A percentile compares a stretch with the other conserved stretches of the same genome.
phyloP scores from a whole-genome alignment of 345 rosid genomes.

The Euphorbia peplus region DNA sequence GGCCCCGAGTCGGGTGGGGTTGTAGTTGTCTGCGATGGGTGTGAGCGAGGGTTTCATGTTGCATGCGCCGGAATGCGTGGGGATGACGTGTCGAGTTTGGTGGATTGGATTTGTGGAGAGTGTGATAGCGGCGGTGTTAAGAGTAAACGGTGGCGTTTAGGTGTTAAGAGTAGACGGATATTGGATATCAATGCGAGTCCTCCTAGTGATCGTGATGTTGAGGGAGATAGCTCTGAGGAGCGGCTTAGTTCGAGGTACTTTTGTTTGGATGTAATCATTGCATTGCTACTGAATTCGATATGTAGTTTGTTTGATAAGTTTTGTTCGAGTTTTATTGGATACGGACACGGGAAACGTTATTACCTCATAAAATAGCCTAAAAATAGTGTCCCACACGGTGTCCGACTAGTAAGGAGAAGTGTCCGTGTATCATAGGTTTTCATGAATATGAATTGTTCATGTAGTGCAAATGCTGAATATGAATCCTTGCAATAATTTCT shows the following conservation, averaged over 20 bases:
- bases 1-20: constrained; percentile 29
- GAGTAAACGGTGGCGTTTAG: constrained; percentile 83
- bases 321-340: neutral
- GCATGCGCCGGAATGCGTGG: constrained; percentile 45
- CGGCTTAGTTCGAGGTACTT: constrained; percentile 50
- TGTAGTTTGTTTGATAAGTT: neutral
- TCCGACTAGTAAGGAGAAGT: no score
- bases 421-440: no score
- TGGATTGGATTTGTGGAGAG: constrained; percentile 81
- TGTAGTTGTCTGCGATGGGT: constrained; percentile 83
- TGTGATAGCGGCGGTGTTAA: constrained; percentile 54
- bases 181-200: constrained; percentile 92
- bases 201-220: constrained; percentile 73
- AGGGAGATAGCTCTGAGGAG: constrained; percentile 36
- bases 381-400: no score
- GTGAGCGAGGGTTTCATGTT: constrained; percentile 83
- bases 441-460: no score
- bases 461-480: neutral
- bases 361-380: no score
- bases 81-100: constrained; percentile 23
- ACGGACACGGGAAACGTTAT: no score
- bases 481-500: neutral
- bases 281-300: neutral
- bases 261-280: neutral
- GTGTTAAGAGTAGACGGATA: constrained; percentile 63